Base-by-base conservation (phyloP, 306 rosid species). In the Trichosanthes cucumerina region DNA sequence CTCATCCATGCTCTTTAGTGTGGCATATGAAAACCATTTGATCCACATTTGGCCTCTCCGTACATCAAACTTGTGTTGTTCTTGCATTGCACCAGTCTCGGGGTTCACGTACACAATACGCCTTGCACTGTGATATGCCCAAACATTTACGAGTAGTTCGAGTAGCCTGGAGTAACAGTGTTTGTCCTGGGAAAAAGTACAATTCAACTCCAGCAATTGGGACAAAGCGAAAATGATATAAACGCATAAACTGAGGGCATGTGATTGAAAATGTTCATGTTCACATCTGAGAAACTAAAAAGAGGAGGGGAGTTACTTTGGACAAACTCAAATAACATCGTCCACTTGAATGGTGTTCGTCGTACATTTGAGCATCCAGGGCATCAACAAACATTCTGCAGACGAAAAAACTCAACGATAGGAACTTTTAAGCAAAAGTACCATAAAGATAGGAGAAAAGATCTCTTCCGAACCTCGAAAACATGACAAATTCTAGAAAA, bases 71-170 rank as follows among this genome's bases (percentile, higher is more conserved):
- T 65, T 84, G 80, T 93, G 99, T 23, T 90, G 92, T 81, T 96
- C 99, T 82, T 86, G 91, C 98, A 96, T 92, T 57, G 62, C 23
- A 31, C 99, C 99, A 0, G 87, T 92, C 83, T 88, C 85, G 0
- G 93, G 94, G 82, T 93, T 77, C 84, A 96, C 92, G 68, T 86
- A 90, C 64, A 96, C 92, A 90, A 96, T 91, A 74, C 87, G 81
- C 80, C 99, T 85, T 0, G 93, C 98, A 53, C 97, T 93, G 83
- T 96, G 99, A 89, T 96, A 93, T 0, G 96, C 92, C 99, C 99
- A 96, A 16, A 96, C 89, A 65, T 96, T 96, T 18, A 93, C 82
- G 4, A 93, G 91, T 19, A 96, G 86, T 81, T 93, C 99, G 0
- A 96, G 98, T 82, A 96, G 87, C 81, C 93, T 89, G 0, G 99